Evolutionary conservation across 2,329 filamentous ascomycete species (phyloP).

Genomic region (Sporothrix luriei): DNA sequence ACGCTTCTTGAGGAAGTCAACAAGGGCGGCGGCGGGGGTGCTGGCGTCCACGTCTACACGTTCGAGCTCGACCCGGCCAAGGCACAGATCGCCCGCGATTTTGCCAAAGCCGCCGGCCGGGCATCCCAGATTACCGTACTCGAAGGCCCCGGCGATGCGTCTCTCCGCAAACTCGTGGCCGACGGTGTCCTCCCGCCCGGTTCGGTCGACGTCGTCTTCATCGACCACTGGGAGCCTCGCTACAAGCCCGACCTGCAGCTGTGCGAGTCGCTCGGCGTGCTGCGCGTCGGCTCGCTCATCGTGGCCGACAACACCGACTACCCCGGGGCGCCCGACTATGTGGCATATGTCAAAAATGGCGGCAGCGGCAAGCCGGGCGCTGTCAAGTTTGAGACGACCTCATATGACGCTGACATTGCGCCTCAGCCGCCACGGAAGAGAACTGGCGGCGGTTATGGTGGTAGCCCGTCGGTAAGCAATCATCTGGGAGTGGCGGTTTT

Average conservation of each 20-base stretch:
- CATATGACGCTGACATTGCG: slow-evolving; percentile 25
- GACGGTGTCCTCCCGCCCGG: slow-evolving; percentile 39
- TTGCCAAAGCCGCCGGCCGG: slow-evolving; percentile 44
- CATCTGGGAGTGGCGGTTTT: not conserved
- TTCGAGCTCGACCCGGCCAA: slow-evolving; percentile 44
- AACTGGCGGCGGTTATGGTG: not conserved
- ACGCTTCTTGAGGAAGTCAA: slow-evolving; percentile 38
- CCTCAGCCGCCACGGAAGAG: not conserved
- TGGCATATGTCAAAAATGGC: slow-evolving; percentile 45
- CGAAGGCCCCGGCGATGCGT: slow-evolving; percentile 42
- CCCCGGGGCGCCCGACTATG: slow-evolving; percentile 50
- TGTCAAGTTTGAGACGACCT: slow-evolving; percentile 39
- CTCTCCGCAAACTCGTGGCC: slow-evolving; percentile 39
- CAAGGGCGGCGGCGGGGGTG: slow-evolving; percentile 28
- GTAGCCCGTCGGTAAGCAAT: not conserved
- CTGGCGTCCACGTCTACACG: slow-evolving; percentile 41
- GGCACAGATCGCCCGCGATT: slow-evolving; percentile 41
- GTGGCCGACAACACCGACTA: slow-evolving; percentile 50
- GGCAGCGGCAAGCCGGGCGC: slow-evolving; percentile 34
- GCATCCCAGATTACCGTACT: slow-evolving; percentile 42
- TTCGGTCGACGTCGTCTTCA: slow-evolving; percentile 44
- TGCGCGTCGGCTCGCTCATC: slow-evolving; percentile 43
- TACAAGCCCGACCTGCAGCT: slow-evolving; percentile 45
- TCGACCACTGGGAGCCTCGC: slow-evolving; percentile 45
- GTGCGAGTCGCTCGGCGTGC: slow-evolving; percentile 42